Conservation (phyloP, 768 basidiomycete genomes). For the Heimioporus sp. region DNA sequence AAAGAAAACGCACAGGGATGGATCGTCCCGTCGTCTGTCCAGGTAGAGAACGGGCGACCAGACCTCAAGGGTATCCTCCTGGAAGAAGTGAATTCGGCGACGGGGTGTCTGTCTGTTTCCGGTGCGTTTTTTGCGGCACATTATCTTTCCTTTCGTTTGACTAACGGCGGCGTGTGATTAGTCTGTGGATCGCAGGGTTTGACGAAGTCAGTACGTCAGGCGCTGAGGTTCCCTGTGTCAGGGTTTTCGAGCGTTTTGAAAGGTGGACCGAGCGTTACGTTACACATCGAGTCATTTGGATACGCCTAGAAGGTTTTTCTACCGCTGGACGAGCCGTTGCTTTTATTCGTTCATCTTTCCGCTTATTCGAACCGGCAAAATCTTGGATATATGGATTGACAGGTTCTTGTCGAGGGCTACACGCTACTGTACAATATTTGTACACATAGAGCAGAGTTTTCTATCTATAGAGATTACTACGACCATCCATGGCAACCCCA, state of each 20-base stretch:
- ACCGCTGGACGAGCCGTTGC: too few species aligned
- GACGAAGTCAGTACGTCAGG: constrained; percentile 37
- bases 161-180: constrained; percentile 11
- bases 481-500: too few species aligned
- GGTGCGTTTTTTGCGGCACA: constrained; percentile 32
- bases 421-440: too few species aligned
- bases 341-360: too few species aligned
- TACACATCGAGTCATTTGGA: constrained; percentile 42
- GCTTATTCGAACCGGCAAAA: too few species aligned
- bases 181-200: constrained; percentile 50
- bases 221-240: constrained; percentile 37
- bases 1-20: constrained; percentile 7
- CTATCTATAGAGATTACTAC: too few species aligned
- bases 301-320: constrained; percentile 27
- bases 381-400: too few species aligned
- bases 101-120: constrained; percentile 45
- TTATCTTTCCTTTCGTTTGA: neutral
- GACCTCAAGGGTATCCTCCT: constrained; percentile 37
- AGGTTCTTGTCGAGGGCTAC: too few species aligned
- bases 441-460: too few species aligned
- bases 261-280: constrained; percentile 37
- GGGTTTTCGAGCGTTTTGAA: constrained; percentile 24
- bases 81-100: constrained; percentile 34
- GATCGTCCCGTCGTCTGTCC: constrained; percentile 19
- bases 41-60: constrained; percentile 39